These are phyloP conservation scores for Inonotus obliquus DNA, from an alignment of 1,284 basidiomycete genomes.

Conservation along the genomic window DNA sequence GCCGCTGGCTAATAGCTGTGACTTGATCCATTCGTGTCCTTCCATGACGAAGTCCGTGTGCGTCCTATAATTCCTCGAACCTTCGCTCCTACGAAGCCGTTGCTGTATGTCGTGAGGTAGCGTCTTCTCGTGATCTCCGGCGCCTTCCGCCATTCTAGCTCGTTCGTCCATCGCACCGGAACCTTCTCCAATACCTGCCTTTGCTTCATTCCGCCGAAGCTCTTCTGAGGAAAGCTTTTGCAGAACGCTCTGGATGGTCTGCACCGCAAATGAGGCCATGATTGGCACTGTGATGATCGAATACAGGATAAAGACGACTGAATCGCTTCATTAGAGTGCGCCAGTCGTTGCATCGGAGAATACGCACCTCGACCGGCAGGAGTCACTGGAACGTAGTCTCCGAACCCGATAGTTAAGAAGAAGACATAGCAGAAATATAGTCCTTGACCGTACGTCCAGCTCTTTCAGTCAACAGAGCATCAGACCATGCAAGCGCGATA, in stretches of 20 bases:
- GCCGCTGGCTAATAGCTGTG: not conserved
- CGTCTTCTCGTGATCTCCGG: conserved; percentile 1
- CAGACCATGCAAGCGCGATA: not conserved
- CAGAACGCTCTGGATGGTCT: conserved; percentile 17
- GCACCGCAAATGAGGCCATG: conserved; percentile 19
- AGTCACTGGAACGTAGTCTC: conserved; percentile 16
- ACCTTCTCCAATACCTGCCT: not conserved
- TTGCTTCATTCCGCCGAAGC: conserved; percentile 1
- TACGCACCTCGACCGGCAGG: conserved; percentile 17
- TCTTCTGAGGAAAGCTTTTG: not conserved
- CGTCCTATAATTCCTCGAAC: not conserved
- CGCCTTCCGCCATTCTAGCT: not conserved
- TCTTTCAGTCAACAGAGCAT: not conserved
- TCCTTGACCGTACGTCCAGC: conserved; percentile 18
- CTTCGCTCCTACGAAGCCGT: not conserved
- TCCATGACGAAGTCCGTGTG: conserved; percentile 5
- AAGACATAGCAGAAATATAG: conserved; percentile 20
- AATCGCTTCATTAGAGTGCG: not conserved
- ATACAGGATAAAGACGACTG: conserved; percentile 19
- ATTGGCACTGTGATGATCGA: conserved; percentile 18
- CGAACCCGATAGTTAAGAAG: conserved; percentile 19
- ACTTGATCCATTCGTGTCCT: conserved; percentile 8
- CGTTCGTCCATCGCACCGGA: not conserved
- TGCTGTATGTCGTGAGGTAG: conserved; percentile 1
- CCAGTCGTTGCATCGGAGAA: not conserved